Evolutionary conservation across 768 basidiomycete species (phyloP).

Genomic region (Leucocoprinus birnbaumii): DNA sequence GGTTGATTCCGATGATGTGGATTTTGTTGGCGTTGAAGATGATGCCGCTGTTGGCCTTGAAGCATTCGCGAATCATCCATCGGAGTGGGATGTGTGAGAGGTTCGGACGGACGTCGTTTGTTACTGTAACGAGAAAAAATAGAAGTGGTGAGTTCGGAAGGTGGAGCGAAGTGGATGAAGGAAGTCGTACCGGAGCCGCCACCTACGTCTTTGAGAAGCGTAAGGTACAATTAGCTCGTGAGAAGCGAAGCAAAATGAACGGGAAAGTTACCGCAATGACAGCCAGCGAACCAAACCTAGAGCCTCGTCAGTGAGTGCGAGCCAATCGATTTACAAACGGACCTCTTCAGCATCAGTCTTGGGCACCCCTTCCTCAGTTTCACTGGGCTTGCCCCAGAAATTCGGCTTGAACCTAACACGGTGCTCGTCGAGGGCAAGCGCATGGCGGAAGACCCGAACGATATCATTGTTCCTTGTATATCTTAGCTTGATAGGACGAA

Average conservation of each 20-base stretch:
- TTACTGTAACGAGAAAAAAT: slow-evolving; percentile 11
- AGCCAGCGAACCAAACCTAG: too few species aligned
- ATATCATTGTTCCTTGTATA: slow-evolving; percentile 44
- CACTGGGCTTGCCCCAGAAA: slow-evolving; percentile 29
- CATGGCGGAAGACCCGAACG: slow-evolving; percentile 50
- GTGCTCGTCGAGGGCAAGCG: slow-evolving; percentile 51
- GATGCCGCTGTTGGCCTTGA: slow-evolving; percentile 41
- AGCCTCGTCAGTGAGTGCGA: too few species aligned
- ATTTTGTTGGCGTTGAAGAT: slow-evolving; percentile 35
- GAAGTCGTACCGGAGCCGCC: slow-evolving; percentile 23
- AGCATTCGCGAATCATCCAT: slow-evolving; percentile 59
- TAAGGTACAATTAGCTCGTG: too few species aligned
- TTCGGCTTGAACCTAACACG: slow-evolving; percentile 50
- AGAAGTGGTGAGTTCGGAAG: neutral
- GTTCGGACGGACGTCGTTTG: slow-evolving; percentile 25
- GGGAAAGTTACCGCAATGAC: too few species aligned
- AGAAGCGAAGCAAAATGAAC: too few species aligned
- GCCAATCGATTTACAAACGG: too few species aligned
- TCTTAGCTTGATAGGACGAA: slow-evolving; percentile 37
- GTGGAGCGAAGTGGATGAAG: neutral
- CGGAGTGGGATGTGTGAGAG: slow-evolving; percentile 39
- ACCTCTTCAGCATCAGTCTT: neutral
- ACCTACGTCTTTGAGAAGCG: slow-evolving; percentile 17
- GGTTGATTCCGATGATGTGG: slow-evolving; percentile 28
- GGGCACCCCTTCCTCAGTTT: slow-evolving; percentile 1